Evolutionary conservation across 1,284 basidiomycete species (phyloP), one percentile per base, ranked within the genome.

Genomic region (Flammula alnicola): DNA sequence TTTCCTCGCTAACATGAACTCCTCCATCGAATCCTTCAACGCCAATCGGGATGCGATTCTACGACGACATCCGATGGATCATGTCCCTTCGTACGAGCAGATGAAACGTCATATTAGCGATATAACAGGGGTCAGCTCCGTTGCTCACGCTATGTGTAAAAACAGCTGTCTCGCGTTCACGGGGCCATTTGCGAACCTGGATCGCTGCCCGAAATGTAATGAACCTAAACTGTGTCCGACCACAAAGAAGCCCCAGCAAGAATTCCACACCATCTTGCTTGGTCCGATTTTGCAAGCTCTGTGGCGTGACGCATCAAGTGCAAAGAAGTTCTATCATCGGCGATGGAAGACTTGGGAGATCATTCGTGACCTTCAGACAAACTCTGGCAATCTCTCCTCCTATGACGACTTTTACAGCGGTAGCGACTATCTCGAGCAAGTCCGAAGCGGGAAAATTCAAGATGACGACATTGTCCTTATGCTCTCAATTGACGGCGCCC

Each of bases 401-500:
- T 57, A 36, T 14, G 41, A 57, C 11, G 58, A 63, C 49, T 49
- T 63, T 36, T 45, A 29, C 23, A 31, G 39, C 14, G 63, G 64
- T 2, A 36, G 35, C 2, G 58, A 62, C 12, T 61, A 58, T 48
- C 43, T 59, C 9, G 29, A 59, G 14, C 23, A 47, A 1, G 55
- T 61, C 22, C 16, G 40, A 29, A 38, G 49, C 27, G 60, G 58
- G 7, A 39, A 52, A 12, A 67, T 68, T 20, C 42, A 41, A 5
- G 30, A 45, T 4, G 39, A 59, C 20, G 58, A 68, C 44, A 63
- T 60, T 16, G 49, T 67, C 11, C 44, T 66, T 16, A 53, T 66
- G 52, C 43, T 65, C 14, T 66, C 66, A 6, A 59, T 68, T 30
- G 63, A 69, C 39, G 66, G 67, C 39, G 64, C 64, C 10, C 67